Evolutionary conservation across 345 rosid genomes (phyloP), one percentile per base, ranked within the genome.

Genomic region (Microcos paniculata): DNA sequence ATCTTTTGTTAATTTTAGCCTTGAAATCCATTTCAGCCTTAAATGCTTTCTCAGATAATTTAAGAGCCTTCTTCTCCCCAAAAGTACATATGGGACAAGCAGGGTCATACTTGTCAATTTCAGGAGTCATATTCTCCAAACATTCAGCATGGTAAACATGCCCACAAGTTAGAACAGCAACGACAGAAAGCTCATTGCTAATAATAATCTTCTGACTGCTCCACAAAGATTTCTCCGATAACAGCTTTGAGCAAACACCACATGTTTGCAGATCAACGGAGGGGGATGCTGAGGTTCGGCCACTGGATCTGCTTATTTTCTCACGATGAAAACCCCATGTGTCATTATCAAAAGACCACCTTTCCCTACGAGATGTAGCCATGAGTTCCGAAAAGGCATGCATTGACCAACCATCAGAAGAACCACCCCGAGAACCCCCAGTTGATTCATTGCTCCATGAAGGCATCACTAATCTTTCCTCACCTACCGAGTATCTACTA

Each of bases 131-230:
- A 51, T 82, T 85, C 80, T 96, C 99, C 88, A 96, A 87, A 85
- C 99, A 96, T 48, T 96, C 99, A 48, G 97, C 97, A 71, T 96
- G 99, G 81, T 90, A 96, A 76, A 87, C 91, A 86, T 96, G 99
- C n/a, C 98, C 98, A 69, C 99, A 96, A 16, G 82, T 85, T 77
- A 96, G 83, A 76, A 96, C 87, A 19, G 98, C 84, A 43, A 92
- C 97, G 24, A 91, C 91, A 57, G 91, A 80, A 56, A 85, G 88
- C 80, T 92, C 97, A 57, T 85, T 90, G 68, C 78, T 85, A 69
- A 84, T 80, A 33, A 87, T 74, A 14, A 93, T 90, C 83, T 90
- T 93, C 83, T 86, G 93, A 76, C 88, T 84, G 78, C 96, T 84
- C 96, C 96, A 94, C 66, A 85, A 78, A 30, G 94, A 94, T 86